phyloP scores from a whole-genome alignment of 2,329 filamentous ascomycete genomes.

The Dactylellina sp. region DNA sequence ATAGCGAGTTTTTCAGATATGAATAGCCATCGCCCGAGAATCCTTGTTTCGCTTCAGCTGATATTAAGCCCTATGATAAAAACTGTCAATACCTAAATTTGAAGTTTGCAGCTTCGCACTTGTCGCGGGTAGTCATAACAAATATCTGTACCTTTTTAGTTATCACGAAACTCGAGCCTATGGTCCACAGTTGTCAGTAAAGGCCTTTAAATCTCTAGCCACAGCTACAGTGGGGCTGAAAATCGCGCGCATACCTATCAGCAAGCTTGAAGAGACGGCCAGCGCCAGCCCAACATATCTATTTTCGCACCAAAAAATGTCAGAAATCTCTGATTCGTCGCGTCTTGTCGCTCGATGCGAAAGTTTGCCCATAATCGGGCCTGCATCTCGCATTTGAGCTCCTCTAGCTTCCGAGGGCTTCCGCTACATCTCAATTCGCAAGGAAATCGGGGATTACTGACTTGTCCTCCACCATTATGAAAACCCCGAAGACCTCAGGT shows the following conservation, averaged over 20 bases:
- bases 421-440: background rate
- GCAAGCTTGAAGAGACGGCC: slow-evolving; percentile 79
- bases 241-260: slow-evolving; percentile 73
- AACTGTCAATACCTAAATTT: slow-evolving; percentile 21
- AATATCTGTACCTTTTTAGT: slow-evolving; percentile 84
- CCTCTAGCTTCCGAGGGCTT: slow-evolving; percentile 5
- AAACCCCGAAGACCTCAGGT: slow-evolving; percentile 36
- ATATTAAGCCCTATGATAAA: slow-evolving; percentile 78
- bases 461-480: slow-evolving; percentile 66
- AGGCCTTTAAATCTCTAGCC: slow-evolving; percentile 25
- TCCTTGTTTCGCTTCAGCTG: slow-evolving; percentile 89
- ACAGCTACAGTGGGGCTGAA: background rate
- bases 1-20: slow-evolving; percentile 92
- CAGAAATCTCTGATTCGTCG: slow-evolving; percentile 2
- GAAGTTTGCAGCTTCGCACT: background rate
- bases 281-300: slow-evolving; percentile 82
- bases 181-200: slow-evolving; percentile 30
- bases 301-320: slow-evolving; percentile 55
- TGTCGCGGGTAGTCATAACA: background rate
- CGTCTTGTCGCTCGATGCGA: background rate
- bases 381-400: slow-evolving; percentile 37
- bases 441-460: slow-evolving; percentile 60
- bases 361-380: background rate
- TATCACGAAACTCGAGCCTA: slow-evolving; percentile 96
- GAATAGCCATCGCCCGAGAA: slow-evolving; percentile 97